phyloP scores from a whole-genome alignment of 306 rosid genomes.

The Ormosia semicastrata region DNA sequence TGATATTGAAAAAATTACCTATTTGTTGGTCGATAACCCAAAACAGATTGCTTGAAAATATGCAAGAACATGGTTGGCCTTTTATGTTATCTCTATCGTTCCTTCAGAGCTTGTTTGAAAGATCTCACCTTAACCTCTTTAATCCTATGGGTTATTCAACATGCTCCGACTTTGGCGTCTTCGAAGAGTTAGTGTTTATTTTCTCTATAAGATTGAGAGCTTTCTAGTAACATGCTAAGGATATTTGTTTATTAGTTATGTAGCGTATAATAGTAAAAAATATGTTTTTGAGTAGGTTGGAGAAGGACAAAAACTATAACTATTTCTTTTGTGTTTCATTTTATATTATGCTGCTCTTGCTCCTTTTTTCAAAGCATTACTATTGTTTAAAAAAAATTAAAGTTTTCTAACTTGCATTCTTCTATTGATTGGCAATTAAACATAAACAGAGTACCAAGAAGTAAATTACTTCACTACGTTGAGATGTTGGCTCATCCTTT shows the following conservation, averaged over 20 bases:
- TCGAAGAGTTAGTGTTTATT: conserved; percentile 72
- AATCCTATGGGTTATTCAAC: conserved; percentile 73
- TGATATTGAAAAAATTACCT: conserved; percentile 62
- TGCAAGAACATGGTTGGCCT: conserved; percentile 57
- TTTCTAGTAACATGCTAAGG: background rate
- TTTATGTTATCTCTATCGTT: conserved; percentile 73
- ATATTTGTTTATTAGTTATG: background rate
- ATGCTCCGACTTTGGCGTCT: conserved; percentile 94
- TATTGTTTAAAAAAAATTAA: too few species aligned
- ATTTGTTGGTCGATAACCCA: too few species aligned
- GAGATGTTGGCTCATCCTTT: background rate
- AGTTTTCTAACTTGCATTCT: too few species aligned
- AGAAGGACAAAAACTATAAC: conserved; percentile 80
- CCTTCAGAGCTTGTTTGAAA: conserved; percentile 72
- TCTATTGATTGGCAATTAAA: too few species aligned
- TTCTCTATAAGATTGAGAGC: conserved; percentile 49
- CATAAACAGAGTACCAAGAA: too few species aligned
- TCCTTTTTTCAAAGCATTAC: too few species aligned
- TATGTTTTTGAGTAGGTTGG: conserved; percentile 56
- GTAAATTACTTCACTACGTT: too few species aligned
- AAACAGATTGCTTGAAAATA: conserved; percentile 80
- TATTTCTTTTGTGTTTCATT: too few species aligned
- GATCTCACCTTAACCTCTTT: conserved; percentile 50
- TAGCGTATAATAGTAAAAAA: background rate
- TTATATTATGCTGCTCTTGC: too few species aligned